Conservation (phyloP, 768 basidiomycete species). For the Boletus coccyginus region DNA sequence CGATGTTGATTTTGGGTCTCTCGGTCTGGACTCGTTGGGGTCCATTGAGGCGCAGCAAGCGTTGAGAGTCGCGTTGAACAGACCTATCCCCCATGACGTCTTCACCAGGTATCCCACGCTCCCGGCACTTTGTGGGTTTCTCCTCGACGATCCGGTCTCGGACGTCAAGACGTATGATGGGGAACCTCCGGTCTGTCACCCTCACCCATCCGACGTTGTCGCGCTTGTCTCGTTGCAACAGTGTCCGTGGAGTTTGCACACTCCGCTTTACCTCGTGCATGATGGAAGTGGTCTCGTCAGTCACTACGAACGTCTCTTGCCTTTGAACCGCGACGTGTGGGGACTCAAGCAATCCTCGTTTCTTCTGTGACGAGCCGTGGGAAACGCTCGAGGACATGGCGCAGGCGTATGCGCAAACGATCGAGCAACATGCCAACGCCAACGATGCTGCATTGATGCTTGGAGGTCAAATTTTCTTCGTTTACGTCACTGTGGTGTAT, state of each 20-base stretch:
- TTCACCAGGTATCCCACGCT: conserved; percentile 42
- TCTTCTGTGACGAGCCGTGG: conserved; percentile 47
- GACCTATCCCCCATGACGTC: conserved; percentile 44
- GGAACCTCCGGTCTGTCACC: background rate
- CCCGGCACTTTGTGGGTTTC: conserved; percentile 13
- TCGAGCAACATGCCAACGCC: conserved; percentile 32
- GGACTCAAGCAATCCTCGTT: conserved; percentile 57
- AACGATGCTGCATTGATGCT: conserved; percentile 42
- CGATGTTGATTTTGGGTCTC: conserved; percentile 42
- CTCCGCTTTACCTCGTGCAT: conserved; percentile 64
- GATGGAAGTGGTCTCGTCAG: conserved; percentile 66
- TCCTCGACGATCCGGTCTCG: background rate
- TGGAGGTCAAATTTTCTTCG: conserved; percentile 47
- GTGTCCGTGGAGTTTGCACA: conserved; percentile 10
- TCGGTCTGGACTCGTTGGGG: conserved; percentile 65
- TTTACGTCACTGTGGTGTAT: background rate
- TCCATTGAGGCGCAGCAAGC: conserved; percentile 59
- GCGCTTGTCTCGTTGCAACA: conserved; percentile 39
- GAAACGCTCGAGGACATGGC: conserved; percentile 52
- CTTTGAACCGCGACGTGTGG: conserved; percentile 55
- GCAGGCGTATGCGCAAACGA: conserved; percentile 41
- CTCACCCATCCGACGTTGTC: conserved; percentile 27
- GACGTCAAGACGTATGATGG: background rate
- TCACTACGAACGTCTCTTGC: conserved; percentile 46
- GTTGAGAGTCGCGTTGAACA: conserved; percentile 39